phyloP scores from a whole-genome alignment of 331 rosid genomes.

The Malus hybrid region DNA sequence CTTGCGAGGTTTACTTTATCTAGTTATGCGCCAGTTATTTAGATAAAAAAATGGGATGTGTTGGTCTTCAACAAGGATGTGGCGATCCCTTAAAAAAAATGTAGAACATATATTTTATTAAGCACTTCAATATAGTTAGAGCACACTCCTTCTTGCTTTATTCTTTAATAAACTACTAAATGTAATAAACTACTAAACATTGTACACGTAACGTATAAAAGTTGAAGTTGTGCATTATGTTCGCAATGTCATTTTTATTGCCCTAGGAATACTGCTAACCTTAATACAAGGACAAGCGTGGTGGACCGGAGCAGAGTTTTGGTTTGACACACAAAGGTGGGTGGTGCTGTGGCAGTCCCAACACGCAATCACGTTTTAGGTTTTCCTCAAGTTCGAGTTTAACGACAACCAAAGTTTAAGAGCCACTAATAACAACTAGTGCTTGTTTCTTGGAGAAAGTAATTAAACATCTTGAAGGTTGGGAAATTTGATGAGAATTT shows the following conservation, averaged over 20 bases:
- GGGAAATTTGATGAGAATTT: constrained; percentile 3
- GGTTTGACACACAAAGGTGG: constrained; percentile 22
- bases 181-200: too few species aligned
- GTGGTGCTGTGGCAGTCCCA: constrained; percentile 20
- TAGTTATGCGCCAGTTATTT: too few species aligned
- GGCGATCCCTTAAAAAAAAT: neutral
- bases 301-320: constrained; percentile 7
- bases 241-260: neutral
- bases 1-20: neutral
- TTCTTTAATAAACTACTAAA: neutral
- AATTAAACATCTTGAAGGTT: constrained; percentile 6
- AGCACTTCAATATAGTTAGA: too few species aligned
- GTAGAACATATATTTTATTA: too few species aligned
- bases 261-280: neutral
- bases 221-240: neutral
- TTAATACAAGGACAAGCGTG: neutral
- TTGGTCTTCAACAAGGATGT: neutral
- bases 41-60: too few species aligned
- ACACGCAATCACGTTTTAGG: constrained; percentile 35
- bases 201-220: neutral
- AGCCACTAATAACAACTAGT: neutral
- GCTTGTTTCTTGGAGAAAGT: constrained; percentile 19
- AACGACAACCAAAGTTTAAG: neutral
- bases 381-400: neutral
- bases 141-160: neutral